Conservation (phyloP, 2,329 filamentous ascomycete species). For the Pseudogymnoascus sp. region DNA sequence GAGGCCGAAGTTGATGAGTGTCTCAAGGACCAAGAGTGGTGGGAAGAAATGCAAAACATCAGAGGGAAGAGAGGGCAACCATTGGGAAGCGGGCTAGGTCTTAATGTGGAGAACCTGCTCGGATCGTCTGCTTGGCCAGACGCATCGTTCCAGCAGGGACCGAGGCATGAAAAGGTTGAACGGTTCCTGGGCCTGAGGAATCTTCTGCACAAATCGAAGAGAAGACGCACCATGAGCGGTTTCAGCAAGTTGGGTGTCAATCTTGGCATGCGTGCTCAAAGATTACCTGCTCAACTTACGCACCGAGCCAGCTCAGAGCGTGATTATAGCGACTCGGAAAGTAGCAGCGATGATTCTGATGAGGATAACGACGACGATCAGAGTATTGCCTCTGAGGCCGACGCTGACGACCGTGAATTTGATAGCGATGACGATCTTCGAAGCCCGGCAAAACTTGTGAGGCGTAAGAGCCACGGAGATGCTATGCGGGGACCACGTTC, state of each 20-base stretch:
- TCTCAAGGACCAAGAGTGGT: constrained; percentile 72
- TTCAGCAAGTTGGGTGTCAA: constrained; percentile 53
- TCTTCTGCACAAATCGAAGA: constrained; percentile 53
- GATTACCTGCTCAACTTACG: constrained; percentile 43
- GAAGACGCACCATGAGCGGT: constrained; percentile 28
- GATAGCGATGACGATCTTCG: constrained; percentile 20
- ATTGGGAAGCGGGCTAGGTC: constrained; percentile 37
- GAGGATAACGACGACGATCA: constrained; percentile 31
- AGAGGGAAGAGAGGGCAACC: constrained; percentile 34
- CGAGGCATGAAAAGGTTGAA: constrained; percentile 35
- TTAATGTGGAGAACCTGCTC: constrained; percentile 40
- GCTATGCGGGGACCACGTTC: constrained; percentile 29
- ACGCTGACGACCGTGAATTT: constrained; percentile 34
- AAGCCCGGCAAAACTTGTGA: constrained; percentile 17
- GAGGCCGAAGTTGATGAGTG: constrained; percentile 58
- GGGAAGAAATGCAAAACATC: constrained; percentile 63
- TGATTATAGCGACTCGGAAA: constrained; percentile 39
- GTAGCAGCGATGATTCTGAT: constrained; percentile 32
- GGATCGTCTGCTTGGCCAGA: constrained; percentile 44
- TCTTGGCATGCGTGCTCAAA: constrained; percentile 70
- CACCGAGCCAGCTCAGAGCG: constrained; percentile 39
- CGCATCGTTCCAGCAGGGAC: constrained; percentile 45
- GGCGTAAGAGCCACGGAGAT: constrained; percentile 40
- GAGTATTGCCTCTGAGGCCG: constrained; percentile 38
- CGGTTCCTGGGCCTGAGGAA: constrained; percentile 54